Percentiles rank a stretch among this genome's conserved stretches.
phyloP scores from a whole-genome alignment of 192 early-diverging fungal species.

The Jimgerdemannia flammicorona region DNA sequence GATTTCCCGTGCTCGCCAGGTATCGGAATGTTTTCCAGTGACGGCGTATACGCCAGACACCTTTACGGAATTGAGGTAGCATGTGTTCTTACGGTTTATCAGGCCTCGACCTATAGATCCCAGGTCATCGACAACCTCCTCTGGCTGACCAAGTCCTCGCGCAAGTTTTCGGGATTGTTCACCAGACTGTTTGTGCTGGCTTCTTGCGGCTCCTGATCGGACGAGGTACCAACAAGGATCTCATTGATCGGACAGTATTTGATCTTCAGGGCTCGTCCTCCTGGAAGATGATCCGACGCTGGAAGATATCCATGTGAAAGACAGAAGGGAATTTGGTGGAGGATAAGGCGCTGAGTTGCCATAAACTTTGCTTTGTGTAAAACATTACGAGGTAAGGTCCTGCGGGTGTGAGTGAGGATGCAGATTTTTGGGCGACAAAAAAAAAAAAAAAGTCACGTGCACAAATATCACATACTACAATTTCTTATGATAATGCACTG shows the following conservation, averaged over 20 bases:
- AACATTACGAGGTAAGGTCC: too few species aligned
- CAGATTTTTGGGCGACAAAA: too few species aligned
- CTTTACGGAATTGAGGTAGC: conserved; percentile 74
- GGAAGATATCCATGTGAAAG: conserved; percentile 1
- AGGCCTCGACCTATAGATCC: conserved; percentile 67
- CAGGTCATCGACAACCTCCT: conserved; percentile 51
- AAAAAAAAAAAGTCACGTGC: too few species aligned
- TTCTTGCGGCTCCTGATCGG: too few species aligned
- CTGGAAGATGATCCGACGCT: conserved; percentile 60
- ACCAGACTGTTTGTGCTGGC: too few species aligned
- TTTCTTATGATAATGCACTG: too few species aligned
- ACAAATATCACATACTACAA: too few species aligned
- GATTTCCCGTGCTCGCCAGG: conserved; percentile 50
- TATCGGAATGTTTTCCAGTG: conserved; percentile 65
- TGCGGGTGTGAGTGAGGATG: too few species aligned
- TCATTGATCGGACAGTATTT: conserved; percentile 63
- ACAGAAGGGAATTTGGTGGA: neutral
- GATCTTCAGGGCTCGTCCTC: conserved; percentile 48
- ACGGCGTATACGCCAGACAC: conserved; percentile 73
- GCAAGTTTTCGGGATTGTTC: too few species aligned
- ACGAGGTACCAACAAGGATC: too few species aligned
- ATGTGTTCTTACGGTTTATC: conserved; percentile 71
- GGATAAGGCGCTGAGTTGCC: too few species aligned
- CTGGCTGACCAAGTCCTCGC: conserved; percentile 44
- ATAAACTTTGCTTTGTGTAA: too few species aligned